Evolutionary conservation across 352 stramenopile genomes (phyloP).

Genomic region (Phytophthora boehmeriae): DNA sequence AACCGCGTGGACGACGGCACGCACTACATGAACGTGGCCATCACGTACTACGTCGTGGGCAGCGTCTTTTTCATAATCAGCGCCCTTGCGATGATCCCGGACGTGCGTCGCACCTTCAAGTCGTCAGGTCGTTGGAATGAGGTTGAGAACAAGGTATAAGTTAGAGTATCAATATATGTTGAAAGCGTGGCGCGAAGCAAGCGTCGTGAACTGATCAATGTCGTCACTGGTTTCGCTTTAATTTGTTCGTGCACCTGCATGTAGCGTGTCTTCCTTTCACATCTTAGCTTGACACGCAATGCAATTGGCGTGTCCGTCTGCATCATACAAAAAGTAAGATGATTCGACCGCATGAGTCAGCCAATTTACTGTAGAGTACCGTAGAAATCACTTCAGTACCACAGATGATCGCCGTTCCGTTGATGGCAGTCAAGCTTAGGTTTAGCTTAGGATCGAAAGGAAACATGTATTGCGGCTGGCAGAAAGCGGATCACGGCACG

Average conservation of each 20-base stretch:
- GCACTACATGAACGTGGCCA: slow-evolving; percentile 78
- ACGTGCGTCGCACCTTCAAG: slow-evolving; percentile 55
- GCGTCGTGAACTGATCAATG: slow-evolving; percentile 14
- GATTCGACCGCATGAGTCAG: too few species aligned
- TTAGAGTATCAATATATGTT: slow-evolving; percentile 25
- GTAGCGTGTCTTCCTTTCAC: slow-evolving; percentile 7
- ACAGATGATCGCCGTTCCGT: too few species aligned
- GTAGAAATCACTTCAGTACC: too few species aligned
- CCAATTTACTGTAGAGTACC: too few species aligned
- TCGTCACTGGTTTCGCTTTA: neutral
- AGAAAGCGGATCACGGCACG: too few species aligned
- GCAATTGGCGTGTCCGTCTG: too few species aligned
- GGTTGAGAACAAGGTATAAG: slow-evolving; percentile 31
- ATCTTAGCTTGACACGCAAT: too few species aligned
- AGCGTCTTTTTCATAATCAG: slow-evolving; percentile 85
- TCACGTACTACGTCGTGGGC: slow-evolving; percentile 75
- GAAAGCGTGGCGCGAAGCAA: slow-evolving; percentile 19
- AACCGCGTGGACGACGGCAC: slow-evolving; percentile 57
- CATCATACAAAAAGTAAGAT: too few species aligned
- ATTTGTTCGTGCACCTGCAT: too few species aligned
- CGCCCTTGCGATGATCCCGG: slow-evolving; percentile 60
- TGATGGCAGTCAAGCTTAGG: too few species aligned
- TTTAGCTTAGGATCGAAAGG: too few species aligned
- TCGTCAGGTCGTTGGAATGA: slow-evolving; percentile 15
- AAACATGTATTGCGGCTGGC: too few species aligned